Percentiles rank a stretch among this genome's conserved stretches.
phyloP scores from a whole-genome alignment of 1,284 basidiomycete species.

The Naganishia cerealis region DNA sequence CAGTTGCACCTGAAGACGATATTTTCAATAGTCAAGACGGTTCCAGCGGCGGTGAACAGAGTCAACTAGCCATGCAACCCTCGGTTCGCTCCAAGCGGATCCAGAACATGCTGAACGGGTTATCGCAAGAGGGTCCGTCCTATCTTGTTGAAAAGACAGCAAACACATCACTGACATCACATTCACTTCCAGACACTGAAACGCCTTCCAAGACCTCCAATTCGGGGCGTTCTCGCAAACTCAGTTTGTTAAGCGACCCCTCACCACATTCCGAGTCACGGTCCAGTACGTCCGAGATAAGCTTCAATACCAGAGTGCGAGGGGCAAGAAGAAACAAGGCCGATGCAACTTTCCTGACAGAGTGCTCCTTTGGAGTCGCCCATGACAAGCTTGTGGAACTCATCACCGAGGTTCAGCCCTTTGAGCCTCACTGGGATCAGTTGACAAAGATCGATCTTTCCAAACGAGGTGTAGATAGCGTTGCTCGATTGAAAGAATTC shows the following conservation, averaged over 20 bases:
- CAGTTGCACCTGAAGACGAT: conserved; percentile 48
- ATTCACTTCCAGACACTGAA: conserved; percentile 56
- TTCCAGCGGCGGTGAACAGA: conserved; percentile 37
- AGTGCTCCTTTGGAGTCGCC: conserved; percentile 90
- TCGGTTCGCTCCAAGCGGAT: conserved; percentile 75
- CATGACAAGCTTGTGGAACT: conserved; percentile 86
- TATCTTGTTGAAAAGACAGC: neutral
- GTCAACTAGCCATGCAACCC: conserved; percentile 55
- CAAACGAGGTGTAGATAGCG: conserved; percentile 76
- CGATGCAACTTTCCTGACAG: conserved; percentile 79
- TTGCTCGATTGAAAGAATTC: conserved; percentile 90
- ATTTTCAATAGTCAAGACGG: conserved; percentile 46
- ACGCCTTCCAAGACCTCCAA: conserved; percentile 67
- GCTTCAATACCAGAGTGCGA: conserved; percentile 11
- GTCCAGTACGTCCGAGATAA: neutral
- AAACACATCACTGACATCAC: conserved; percentile 38
- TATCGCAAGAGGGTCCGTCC: conserved; percentile 67
- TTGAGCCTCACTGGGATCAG: conserved; percentile 90
- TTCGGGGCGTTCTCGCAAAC: conserved; percentile 13
- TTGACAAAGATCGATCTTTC: conserved; percentile 75
- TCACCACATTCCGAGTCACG: neutral
- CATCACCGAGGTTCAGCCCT: conserved; percentile 92
- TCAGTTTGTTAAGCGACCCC: conserved; percentile 22
- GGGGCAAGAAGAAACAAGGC: conserved; percentile 38
- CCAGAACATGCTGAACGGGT: conserved; percentile 68